Base-by-base conservation (phyloP, 192 early-diverging fungal genomes). In the Mortierella alpina region DNA sequence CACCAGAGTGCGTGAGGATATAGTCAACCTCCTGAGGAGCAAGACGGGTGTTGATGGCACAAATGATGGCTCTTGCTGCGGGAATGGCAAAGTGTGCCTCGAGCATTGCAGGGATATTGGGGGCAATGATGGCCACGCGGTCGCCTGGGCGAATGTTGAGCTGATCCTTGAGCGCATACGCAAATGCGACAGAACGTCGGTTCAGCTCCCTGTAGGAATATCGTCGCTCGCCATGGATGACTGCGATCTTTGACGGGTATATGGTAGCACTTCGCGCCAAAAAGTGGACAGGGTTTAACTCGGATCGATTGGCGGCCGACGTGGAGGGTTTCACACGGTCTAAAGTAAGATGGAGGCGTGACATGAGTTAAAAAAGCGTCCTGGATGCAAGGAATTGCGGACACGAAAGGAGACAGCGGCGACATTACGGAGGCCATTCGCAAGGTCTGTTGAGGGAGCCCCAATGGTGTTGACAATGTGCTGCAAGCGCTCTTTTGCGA, bases 71-170 rank as follows among this genome's bases (percentile, higher is more conserved):
- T 20, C 85, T 83, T n/a, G 84, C 66, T 39, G 85, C 84, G 9
- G 89, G 88, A n/a, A 92, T 82, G 14, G 80, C 90, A 82, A 84
- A 92, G n/a, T 90, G 86, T 1, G 88, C 86, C 31, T 92, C 91
- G 6, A 92, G 67, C 64, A 88, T 72, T 9, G 83, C 71, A n/a
- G 86, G 84, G 22, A 83, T 86, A 58, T 91, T 92, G 22, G 88
- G 87, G 5, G 83, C 80, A 4, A 91, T 72, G 5, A 91, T 61
- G 0, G 86, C 90, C 0, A 91, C 88, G 9, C 77, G 50, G 49
- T 91, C 90, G 14, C 86, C 88, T 10, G 58, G 64, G 12, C 60
- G 17, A 44, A 91, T 63, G 5, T 58, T 48, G 41, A 66, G 61
- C 8, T 84, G 74, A 4, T 71, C 52, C 11, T 82, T 72, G 23